Base-by-base conservation (phyloP, 2,329 filamentous ascomycete species). In the Fusarium chlamydosporum region DNA sequence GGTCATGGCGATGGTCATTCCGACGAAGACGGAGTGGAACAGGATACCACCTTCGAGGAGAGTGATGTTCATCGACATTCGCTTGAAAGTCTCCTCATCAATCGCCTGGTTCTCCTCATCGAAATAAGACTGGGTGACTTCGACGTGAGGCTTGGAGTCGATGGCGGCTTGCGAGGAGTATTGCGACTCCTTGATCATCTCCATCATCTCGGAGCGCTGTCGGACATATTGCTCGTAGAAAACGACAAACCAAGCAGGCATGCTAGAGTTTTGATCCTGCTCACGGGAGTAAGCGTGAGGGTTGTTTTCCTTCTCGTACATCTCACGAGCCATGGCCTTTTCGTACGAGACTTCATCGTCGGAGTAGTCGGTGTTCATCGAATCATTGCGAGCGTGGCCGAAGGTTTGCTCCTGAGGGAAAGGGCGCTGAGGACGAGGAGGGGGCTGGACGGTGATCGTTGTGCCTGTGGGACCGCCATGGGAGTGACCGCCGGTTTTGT, bases 1-100 rank as follows among this genome's bases (percentile, higher is more conserved):
- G 20, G 89, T 89, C 67, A 92, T 90, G 27, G 88, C 90, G 27
- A 92, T 80, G 0, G 91, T 91, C 84, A 92, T 91, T 60, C 90
- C 90, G 58, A 92, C 90, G 76, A 92, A 92, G 61, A 94, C 86
- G 64, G 89, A 92, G 79, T 94, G 91, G 76, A 94, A 94, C 12
- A 94, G 82, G 68, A 94, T 94, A 64, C 91, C 91, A 58, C 91
- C 89, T 77, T 94, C 91, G 7, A 94, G 85, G 4, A 94, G 84
- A 6, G 91, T 86, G 69, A 92, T 92, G 78, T 94, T 91, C 72
- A 92, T 83, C 4, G 91, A 85, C 76, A 89, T 86, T 72, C 88
- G 91, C 74, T 87, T 85, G 77, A 86, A 84, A 8, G 83, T 79
- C 10, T 76, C 60, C 7, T 82, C 81, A 66, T 85, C 82, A 15